phyloP scores from a whole-genome alignment of 495 filamentous ascomycete species.

The Aspergillus taichungensis region DNA sequence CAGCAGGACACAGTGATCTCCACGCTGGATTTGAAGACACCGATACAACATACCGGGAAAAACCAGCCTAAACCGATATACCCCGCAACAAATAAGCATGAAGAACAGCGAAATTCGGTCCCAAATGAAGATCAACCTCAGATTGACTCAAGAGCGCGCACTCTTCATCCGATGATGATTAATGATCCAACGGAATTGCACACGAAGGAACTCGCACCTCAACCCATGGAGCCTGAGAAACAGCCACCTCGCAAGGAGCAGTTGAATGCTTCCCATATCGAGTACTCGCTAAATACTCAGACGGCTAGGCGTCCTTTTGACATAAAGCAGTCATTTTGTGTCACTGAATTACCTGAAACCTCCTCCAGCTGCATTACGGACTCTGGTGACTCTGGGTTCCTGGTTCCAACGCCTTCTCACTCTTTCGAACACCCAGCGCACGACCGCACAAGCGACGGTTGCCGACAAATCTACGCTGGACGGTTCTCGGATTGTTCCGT shows the following conservation, averaged over 20 bases:
- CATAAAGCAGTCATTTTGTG: conserved; percentile 46
- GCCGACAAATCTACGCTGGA: conserved; percentile 56
- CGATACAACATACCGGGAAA: too few relatives aligned
- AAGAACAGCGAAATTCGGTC: too few relatives aligned
- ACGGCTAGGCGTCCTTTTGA: conserved; percentile 17
- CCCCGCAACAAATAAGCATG: too few relatives aligned
- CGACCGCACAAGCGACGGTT: conserved; percentile 29
- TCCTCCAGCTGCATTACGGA: conserved; percentile 50
- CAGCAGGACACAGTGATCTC: too few relatives aligned
- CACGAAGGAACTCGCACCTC: conserved; percentile 45
- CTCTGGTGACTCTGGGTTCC: conserved; percentile 41
- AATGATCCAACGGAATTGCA: neutral
- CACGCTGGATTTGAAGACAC: too few relatives aligned
- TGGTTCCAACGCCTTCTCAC: conserved; percentile 33
- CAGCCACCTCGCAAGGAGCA: conserved; percentile 36
- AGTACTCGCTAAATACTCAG: conserved; percentile 17
- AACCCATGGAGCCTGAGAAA: conserved; percentile 48
- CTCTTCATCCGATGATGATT: too few relatives aligned
- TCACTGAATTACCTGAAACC: conserved; percentile 43
- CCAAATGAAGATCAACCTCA: too few relatives aligned
- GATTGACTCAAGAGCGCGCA: too few relatives aligned
- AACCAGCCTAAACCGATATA: too few relatives aligned
- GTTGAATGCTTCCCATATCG: conserved; percentile 12
- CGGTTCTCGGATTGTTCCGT: conserved; percentile 66
- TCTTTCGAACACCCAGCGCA: conserved; percentile 29